Base-by-base conservation (phyloP, 108 stramenopile genomes). In the Skeletonema grethae region DNA sequence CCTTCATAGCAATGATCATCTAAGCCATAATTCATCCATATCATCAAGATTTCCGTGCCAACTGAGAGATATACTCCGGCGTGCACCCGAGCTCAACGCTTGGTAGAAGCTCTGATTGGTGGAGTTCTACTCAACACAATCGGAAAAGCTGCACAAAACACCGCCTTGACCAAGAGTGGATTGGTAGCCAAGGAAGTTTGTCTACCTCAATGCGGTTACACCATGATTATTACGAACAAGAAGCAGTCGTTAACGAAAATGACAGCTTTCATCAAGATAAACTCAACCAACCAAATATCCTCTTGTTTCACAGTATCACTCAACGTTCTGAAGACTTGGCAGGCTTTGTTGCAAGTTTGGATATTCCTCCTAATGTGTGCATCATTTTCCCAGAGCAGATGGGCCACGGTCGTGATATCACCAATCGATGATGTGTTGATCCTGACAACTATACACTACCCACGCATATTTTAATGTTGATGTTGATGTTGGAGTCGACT, bases 371-470 rank as follows among this genome's bases (percentile, higher is more conserved):
- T 1, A 36, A 69, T 22, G 32, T 57, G 22, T 36, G 67, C 31
- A 69, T 69, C 22, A 18, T 69, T 11, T 38, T 36, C n/a, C 67
- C 67, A 24, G 67, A 69, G 36, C 67, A 69, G 67, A 57, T 30
- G 22, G 67, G 67, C 0, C 67, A 69, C 24, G 67, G 67, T 6
- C 56, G 55, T 30, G 67, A 69, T 25, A 69, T 69, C 56, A 57
- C 7, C 22, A 53, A 53, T 22, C 34, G 67, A 36, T 10, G 22
- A 22, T 7, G 32, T 36, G 3, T 28, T 12, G 65, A 57, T 36
- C 50, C 50, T 0, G 67, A 55, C 24, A 69, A 50, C 16, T 69
- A 57, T 25, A 43, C 20, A 5, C 35, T 57, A 9, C 67, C 67
- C 13, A 69, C 57, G 12, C 30, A 69, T 55, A 35, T 59, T 38